These are phyloP conservation scores for Botryococcus braunii DNA, from an alignment of 163 green algal genomes.

Conservation along the genomic window DNA sequence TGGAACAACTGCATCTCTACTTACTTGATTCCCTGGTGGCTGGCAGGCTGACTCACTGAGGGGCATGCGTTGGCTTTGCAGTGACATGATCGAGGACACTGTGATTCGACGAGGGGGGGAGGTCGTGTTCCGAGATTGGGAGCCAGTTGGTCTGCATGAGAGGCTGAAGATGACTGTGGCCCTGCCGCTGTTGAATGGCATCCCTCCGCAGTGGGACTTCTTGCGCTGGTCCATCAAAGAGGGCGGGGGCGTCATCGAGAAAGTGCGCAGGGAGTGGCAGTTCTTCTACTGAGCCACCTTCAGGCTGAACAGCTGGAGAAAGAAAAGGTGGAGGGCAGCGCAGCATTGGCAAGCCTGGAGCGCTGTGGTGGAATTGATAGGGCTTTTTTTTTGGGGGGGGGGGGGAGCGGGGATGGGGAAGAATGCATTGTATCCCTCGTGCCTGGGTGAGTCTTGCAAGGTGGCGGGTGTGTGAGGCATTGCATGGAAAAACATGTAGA, in stretches of 20 bases:
- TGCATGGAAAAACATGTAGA: too few relatives aligned
- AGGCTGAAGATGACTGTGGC: slow-evolving; percentile 60
- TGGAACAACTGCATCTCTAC: neutral
- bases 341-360: too few relatives aligned
- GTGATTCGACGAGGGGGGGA: slow-evolving; percentile 57
- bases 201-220: slow-evolving; percentile 63
- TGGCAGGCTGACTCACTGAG: neutral
- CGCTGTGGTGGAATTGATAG: too few relatives aligned
- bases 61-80: too few relatives aligned
- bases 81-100: slow-evolving; percentile 57
- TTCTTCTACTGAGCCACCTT: slow-evolving; percentile 5
- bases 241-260: slow-evolving; percentile 14
- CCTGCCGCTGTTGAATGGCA: slow-evolving; percentile 71
- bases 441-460: too few relatives aligned
- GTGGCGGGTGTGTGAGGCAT: too few relatives aligned
- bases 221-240: slow-evolving; percentile 15
- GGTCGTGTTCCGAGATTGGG: slow-evolving; percentile 44
- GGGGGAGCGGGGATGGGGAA: too few relatives aligned
- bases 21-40: neutral
- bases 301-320: too few relatives aligned
- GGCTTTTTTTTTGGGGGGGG: too few relatives aligned
- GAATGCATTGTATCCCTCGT: too few relatives aligned
- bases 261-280: slow-evolving; percentile 10
- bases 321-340: too few relatives aligned
- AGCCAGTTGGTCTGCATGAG: slow-evolving; percentile 43